Evolutionary conservation across 305 asterid genomes (phyloP), one percentile per base, ranked within the genome.

Genomic region (Fraxinus floribunda): DNA sequence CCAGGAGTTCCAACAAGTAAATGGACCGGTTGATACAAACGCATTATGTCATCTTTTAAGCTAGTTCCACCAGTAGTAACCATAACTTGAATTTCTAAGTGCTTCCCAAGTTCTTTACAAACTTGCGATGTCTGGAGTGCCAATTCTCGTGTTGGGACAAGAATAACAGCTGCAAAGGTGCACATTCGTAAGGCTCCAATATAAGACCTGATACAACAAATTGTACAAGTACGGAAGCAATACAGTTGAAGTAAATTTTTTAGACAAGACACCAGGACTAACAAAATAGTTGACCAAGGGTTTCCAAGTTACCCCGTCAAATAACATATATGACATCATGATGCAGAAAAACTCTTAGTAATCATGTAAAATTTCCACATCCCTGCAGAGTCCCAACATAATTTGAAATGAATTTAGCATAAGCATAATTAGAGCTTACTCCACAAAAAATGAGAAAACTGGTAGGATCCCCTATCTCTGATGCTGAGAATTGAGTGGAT

Each of bases 1-100:
- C 94, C 94, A 15, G 94, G 92, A 83, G 94, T 91, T 82, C 91
- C 92, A 78, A 91, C 91, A n/a, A 89, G 84, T 78, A 91, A 83
- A 83, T 89, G 92, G 39, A 91, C 94, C 0, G 94, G 94, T 82
- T 89, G 91, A 78, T 87, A 84, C 85, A 91, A 82, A 13, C 94
- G 85, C 92, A 89, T 88, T 55, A 89, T 91, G 83, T 91, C 91
- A 86, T 91, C 94, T 85, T 73, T 88, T 77, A 91, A 85, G 84
- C 89, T 89, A 86, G 91, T 91, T 55, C 94, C 92, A 22, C 92
- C 94, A 0, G 92, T 91, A 82, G 89, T 87, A 39, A 88, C 92
- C 94, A 91, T 91, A n/a, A 91, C 92, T 82, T 91, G 88, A 72
- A 91, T 78, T 75, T 89, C 85, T 85, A 89, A 87, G 86, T 91